Evolutionary conservation across 129 eudicot species (phyloP).

Genomic region (Arctium lappa): DNA sequence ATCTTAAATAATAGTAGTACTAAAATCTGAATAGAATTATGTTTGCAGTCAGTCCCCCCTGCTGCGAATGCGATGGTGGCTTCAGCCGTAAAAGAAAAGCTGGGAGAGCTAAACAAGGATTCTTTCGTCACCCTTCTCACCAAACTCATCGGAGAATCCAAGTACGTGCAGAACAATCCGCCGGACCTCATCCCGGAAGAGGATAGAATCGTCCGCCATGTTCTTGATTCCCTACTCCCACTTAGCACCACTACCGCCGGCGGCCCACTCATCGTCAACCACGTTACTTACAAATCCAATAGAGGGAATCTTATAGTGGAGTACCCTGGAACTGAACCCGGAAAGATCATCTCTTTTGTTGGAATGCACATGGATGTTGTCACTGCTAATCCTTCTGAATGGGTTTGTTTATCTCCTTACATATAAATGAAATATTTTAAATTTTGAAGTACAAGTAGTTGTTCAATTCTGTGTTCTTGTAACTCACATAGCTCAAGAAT

Average conservation of each 20-base stretch:
- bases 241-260: conserved; percentile 62
- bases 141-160: conserved; percentile 83
- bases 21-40: no score
- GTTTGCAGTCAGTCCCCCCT: no score
- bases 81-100: conserved; percentile 31
- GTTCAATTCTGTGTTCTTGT: background rate
- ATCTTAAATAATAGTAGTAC: no score
- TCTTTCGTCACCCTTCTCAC: conserved; percentile 61
- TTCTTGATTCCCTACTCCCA: conserved; percentile 68
- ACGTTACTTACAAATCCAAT: conserved; percentile 55
- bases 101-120: conserved; percentile 67
- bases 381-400: conserved; percentile 75
- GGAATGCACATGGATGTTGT: conserved; percentile 96
- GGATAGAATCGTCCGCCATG: conserved; percentile 79
- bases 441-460: background rate
- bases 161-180: conserved; percentile 87
- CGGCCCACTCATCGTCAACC: conserved; percentile 72
- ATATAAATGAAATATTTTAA: background rate
- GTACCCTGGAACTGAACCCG: conserved; percentile 68
- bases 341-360: conserved; percentile 62
- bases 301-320: conserved; percentile 77
- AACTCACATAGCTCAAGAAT: background rate
- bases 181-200: conserved; percentile 93
- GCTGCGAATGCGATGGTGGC: conserved; percentile 18
- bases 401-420: conserved; percentile 32